A percentile compares a stretch with the other conserved stretches of the same genome.
Conservation (phyloP, 495 filamentous ascomycete species). For the Cryomyces antarcticus region DNA sequence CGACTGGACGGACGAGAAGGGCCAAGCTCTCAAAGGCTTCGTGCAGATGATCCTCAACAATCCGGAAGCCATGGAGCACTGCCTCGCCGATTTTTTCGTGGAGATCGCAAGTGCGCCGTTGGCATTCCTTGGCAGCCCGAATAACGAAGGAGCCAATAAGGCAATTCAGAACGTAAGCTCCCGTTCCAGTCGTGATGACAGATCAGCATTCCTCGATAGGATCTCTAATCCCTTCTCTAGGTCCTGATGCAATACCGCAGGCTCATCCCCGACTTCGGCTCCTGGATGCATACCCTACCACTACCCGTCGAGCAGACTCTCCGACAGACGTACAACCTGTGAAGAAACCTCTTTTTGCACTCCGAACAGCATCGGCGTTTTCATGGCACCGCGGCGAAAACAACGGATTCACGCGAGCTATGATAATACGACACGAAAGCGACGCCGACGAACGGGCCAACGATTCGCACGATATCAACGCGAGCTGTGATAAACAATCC, state of each 20-base stretch:
- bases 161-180: slow-evolving; percentile 27
- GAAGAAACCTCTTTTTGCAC: no score
- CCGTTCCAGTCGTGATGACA: slow-evolving; percentile 13
- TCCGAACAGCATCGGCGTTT: no score
- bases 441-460: no score
- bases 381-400: no score
- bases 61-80: slow-evolving; percentile 77
- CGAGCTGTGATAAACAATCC: no score
- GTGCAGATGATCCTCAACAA: slow-evolving; percentile 66
- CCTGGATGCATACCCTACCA: slow-evolving; percentile 52
- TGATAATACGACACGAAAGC: no score
- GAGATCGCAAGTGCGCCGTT: slow-evolving; percentile 57
- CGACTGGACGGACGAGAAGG: slow-evolving; percentile 83
- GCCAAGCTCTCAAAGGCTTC: slow-evolving; percentile 80
- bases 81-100: slow-evolving; percentile 59
- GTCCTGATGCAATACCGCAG: slow-evolving; percentile 63
- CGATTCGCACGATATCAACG: no score
- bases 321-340: slow-evolving; percentile 3
- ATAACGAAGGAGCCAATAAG: slow-evolving; percentile 27
- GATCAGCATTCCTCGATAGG: background rate
- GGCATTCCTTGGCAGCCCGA: slow-evolving; percentile 33
- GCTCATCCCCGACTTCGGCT: slow-evolving; percentile 68
- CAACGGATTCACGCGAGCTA: no score
- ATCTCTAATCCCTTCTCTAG: slow-evolving; percentile 14
- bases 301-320: slow-evolving; percentile 15